phyloP scores from a whole-genome alignment of 768 basidiomycete genomes.

The Suillus placidus region DNA sequence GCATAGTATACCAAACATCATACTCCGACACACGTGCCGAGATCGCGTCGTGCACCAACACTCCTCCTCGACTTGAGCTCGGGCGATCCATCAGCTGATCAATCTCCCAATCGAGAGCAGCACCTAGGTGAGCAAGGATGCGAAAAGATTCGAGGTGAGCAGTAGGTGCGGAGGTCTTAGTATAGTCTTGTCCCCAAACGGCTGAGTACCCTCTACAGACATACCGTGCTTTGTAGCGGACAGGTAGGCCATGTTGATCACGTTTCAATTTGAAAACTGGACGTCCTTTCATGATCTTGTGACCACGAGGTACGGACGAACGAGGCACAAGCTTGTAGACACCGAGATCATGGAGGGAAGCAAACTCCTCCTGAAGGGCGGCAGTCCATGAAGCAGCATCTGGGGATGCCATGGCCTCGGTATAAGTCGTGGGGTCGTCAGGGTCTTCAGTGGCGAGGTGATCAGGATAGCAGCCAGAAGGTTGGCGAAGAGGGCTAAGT shows the following conservation, averaged over 20 bases:
- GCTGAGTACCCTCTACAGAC: neutral
- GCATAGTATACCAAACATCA: no score
- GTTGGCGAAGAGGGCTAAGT: no score
- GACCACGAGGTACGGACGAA: conserved; percentile 18
- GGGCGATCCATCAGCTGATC: no score
- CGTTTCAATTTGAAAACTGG: conserved; percentile 35
- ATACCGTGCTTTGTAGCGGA: neutral
- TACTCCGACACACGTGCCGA: no score
- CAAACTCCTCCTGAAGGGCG: conserved; percentile 15
- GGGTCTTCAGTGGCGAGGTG: no score
- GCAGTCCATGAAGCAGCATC: conserved; percentile 25
- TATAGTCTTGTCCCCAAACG: neutral
- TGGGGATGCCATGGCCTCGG: conserved; percentile 21
- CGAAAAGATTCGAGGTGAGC: no score
- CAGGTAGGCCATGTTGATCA: conserved; percentile 22
- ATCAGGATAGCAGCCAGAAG: neutral
- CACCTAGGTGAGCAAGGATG: no score
- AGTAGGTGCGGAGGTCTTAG: neutral
- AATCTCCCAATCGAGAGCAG: conserved; percentile 34
- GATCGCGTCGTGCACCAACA: no score
- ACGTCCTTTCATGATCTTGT: conserved; percentile 23
- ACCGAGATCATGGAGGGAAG: neutral
- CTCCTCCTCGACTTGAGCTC: no score
- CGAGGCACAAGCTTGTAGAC: conserved; percentile 8
- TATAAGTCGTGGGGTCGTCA: conserved; percentile 20